These are phyloP conservation scores for Spergularia marina DNA, from an alignment of 148 eudicot species.

Conservation along the genomic window DNA sequence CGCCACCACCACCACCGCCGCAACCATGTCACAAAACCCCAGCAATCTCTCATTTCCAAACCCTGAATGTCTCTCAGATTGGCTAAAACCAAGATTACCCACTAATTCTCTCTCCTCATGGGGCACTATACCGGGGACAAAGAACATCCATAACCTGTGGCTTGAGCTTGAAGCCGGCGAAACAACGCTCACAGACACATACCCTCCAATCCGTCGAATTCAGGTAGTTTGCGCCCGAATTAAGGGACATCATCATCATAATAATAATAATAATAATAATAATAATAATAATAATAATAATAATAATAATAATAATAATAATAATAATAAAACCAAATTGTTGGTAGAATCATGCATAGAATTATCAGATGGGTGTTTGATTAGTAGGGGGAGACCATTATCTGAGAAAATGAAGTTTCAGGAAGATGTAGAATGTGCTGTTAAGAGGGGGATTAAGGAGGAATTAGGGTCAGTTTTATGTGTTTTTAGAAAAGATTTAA, in stretches of 20 bases:
- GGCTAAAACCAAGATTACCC: slow-evolving; percentile 64
- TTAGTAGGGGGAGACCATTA: slow-evolving; percentile 47
- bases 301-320: slow-evolving; percentile 8
- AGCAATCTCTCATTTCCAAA: slow-evolving; percentile 22
- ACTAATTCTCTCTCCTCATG: slow-evolving; percentile 65
- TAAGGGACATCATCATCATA: slow-evolving; percentile 11
- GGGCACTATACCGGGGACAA: slow-evolving; percentile 87
- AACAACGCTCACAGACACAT: slow-evolving; percentile 49
- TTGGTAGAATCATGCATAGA: slow-evolving; percentile 72
- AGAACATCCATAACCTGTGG: slow-evolving; percentile 79
- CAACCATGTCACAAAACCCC: slow-evolving; percentile 22
- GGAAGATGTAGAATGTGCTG: slow-evolving; percentile 55
- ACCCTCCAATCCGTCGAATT: slow-evolving; percentile 63
- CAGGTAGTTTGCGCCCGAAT: slow-evolving; percentile 59
- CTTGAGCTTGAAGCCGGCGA: slow-evolving; percentile 81
- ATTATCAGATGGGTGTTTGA: slow-evolving; percentile 61
- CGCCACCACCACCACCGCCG: slow-evolving; percentile 7
- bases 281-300: slow-evolving; percentile 16
- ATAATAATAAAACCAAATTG: slow-evolving; percentile 14
- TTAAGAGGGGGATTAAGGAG: slow-evolving; percentile 58
- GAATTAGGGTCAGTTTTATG: slow-evolving; percentile 54
- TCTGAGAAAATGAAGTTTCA: slow-evolving; percentile 73
- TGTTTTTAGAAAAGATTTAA: not conserved
- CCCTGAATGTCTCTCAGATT: slow-evolving; percentile 56
- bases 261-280: not conserved